Conservation (phyloP, 306 rosid species). For the Medicago truncatula region DNA sequence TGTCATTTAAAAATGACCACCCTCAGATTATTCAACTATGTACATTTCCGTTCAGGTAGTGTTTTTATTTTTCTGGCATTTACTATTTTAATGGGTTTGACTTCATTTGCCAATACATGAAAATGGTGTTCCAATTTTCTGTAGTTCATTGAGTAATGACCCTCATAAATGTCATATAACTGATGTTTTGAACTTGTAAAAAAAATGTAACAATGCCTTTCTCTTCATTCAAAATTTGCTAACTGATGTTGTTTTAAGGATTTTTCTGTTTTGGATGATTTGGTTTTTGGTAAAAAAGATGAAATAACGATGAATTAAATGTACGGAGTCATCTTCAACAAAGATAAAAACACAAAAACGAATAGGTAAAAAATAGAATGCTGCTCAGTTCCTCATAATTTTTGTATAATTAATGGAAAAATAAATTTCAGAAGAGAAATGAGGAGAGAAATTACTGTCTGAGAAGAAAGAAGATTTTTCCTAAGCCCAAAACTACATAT, state of each 20-base stretch:
- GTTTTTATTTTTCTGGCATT: conserved; percentile 31
- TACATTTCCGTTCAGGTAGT: conserved; percentile 90
- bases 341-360: not conserved
- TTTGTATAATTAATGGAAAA: not conserved
- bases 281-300: too few species aligned
- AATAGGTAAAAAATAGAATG: not conserved
- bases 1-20: conserved; percentile 79
- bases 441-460: too few species aligned
- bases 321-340: not conserved
- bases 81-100: conserved; percentile 24
- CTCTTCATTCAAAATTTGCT: conserved; percentile 24
- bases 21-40: conserved; percentile 78
- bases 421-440: too few species aligned
- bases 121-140: conserved; percentile 16
- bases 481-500: too few species aligned
- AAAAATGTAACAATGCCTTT: conserved; percentile 27
- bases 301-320: not conserved
- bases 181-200: conserved; percentile 24
- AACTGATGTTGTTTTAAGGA: not conserved
- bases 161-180: conserved; percentile 1
- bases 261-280: too few species aligned
- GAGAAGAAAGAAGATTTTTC: too few species aligned
- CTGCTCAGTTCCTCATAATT: not conserved
- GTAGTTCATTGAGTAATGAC: not conserved
- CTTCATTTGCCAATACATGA: conserved; percentile 6